Conservation (phyloP, 2,329 filamentous ascomycete genomes). For the Apiospora malaysiana region DNA sequence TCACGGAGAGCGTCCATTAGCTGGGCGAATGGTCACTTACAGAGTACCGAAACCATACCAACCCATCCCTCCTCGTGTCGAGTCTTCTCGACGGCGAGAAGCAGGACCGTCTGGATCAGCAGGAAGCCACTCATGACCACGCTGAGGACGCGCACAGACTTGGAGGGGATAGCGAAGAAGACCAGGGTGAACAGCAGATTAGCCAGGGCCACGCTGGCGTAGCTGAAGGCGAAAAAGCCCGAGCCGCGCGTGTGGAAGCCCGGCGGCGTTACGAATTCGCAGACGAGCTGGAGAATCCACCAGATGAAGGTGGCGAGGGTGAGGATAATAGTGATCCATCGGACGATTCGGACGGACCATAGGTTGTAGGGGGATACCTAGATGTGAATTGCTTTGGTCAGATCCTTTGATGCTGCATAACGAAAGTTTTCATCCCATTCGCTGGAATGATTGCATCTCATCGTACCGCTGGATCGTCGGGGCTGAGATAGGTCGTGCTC, state of each 20-base stretch:
- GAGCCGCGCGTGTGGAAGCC: slow-evolving; percentile 85
- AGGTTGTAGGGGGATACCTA: slow-evolving; percentile 79
- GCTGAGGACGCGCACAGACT: slow-evolving; percentile 76
- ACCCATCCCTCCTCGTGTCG: slow-evolving; percentile 89
- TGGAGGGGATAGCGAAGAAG: slow-evolving; percentile 87
- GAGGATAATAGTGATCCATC: slow-evolving; percentile 79
- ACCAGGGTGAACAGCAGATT: slow-evolving; percentile 79
- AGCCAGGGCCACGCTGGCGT: slow-evolving; percentile 76
- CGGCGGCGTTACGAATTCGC: slow-evolving; percentile 88
- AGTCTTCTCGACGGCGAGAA: slow-evolving; percentile 75
- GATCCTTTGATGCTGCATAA: not conserved
- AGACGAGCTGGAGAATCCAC: slow-evolving; percentile 91
- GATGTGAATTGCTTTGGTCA: not conserved
- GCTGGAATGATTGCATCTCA: slow-evolving; percentile 34
- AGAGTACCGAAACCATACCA: slow-evolving; percentile 83
- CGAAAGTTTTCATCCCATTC: not conserved
- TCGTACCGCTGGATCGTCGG: slow-evolving; percentile 78
- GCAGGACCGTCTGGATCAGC: slow-evolving; percentile 77
- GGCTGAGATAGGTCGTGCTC: slow-evolving; percentile 67
- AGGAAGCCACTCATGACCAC: slow-evolving; percentile 71
- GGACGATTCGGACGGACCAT: slow-evolving; percentile 83
- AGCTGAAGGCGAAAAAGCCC: slow-evolving; percentile 90
- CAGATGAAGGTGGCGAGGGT: slow-evolving; percentile 80
- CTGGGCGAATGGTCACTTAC: slow-evolving; percentile 38
- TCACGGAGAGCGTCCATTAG: too few relatives aligned